Base-by-base conservation (phyloP, 2,329 filamentous ascomycete species). In the Trichoderma citrinoviride region DNA sequence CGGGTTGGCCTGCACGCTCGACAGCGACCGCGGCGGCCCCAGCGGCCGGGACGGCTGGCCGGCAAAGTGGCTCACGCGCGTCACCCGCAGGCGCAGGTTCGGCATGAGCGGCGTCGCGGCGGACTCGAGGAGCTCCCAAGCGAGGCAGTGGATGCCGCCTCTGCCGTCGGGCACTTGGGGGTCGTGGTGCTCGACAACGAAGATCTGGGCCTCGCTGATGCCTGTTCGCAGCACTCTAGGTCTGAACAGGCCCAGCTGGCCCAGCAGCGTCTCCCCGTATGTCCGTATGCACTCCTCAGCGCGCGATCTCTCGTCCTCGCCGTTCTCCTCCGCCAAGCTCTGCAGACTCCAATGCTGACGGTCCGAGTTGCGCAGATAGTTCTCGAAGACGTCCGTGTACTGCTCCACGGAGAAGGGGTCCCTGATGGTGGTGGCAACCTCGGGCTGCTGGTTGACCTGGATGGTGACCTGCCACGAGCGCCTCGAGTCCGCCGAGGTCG, bases 101-200 rank as follows among this genome's bases (percentile, higher is more conserved):
- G 70, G 70, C 41, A 67, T 57, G 23, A 50, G 62, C 14, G 66
- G 58, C 14, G 68, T 29, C 17, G 65, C 55, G 5, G 70, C 37
- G 15, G 68, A 65, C 58, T 75, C 70, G 21, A 74, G 67, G 27
- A 74, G 70, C 56, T 73, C 72, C 72, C 71, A 73, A 0, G 71
- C 72, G 5, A 73, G 70, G 49, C 71, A 72, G 58, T 73, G 70
- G 33, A 74, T 70, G 29, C 69, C 65, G 43, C 67, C 57, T 7
- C 25, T 47, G 19, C 50, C 12, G 0, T 29, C 49, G 8, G 55
- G 41, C 19, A 29, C 53, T 60, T 60, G 27, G 25, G 64, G 40
- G 40, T 70, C 66, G 58, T 74, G 65, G 55, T 71, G 65, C 61
- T 75, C 71, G 15, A 71, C 65, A 58, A 75, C 62, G 55, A 71